These are phyloP conservation scores for Curvularia eragrostidis DNA, from an alignment of 2,329 filamentous ascomycete genomes.

Conservation along the genomic window DNA sequence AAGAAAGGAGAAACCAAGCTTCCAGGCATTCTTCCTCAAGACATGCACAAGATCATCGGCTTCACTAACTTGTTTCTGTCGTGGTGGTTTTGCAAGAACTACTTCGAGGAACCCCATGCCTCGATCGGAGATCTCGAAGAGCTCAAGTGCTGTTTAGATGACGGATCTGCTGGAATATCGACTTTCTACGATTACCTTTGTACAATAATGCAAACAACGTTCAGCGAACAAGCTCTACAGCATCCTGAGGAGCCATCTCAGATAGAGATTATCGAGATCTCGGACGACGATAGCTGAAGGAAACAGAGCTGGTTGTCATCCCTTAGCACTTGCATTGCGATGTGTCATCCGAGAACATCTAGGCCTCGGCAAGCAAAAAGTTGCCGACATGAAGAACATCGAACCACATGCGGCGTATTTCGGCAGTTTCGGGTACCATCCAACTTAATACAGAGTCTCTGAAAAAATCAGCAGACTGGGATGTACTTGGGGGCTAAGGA, in stretches of 20 bases:
- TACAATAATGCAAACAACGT: constrained; percentile 34
- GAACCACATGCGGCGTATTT: constrained; percentile 12
- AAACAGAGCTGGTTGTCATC: neutral
- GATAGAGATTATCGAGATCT: constrained; percentile 39
- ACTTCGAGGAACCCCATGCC: constrained; percentile 16
- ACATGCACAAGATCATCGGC: constrained; percentile 33
- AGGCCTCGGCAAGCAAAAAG: constrained; percentile 7
- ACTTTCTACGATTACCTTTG: constrained; percentile 39
- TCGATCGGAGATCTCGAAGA: constrained; percentile 23
- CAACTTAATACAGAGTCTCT: neutral
- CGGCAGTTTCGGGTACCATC: constrained; percentile 7
- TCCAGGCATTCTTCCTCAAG: constrained; percentile 33
- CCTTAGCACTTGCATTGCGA: neutral
- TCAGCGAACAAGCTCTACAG: constrained; percentile 30
- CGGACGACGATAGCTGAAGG: constrained; percentile 32
- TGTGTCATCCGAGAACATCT: neutral
- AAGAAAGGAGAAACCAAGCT: constrained; percentile 26
- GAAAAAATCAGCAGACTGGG: neutral
- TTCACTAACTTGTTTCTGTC: constrained; percentile 44
- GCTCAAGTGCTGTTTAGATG: constrained; percentile 21
- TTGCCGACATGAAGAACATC: constrained; percentile 11
- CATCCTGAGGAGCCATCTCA: constrained; percentile 33
- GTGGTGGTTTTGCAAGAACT: constrained; percentile 45
- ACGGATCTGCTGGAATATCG: constrained; percentile 19
- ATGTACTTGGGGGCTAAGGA: neutral